Evolutionary conservation across 371 early-diverging fungal species (phyloP), one percentile per base, ranked within the genome.

Genomic region (Cokeromyces recurvatus): DNA sequence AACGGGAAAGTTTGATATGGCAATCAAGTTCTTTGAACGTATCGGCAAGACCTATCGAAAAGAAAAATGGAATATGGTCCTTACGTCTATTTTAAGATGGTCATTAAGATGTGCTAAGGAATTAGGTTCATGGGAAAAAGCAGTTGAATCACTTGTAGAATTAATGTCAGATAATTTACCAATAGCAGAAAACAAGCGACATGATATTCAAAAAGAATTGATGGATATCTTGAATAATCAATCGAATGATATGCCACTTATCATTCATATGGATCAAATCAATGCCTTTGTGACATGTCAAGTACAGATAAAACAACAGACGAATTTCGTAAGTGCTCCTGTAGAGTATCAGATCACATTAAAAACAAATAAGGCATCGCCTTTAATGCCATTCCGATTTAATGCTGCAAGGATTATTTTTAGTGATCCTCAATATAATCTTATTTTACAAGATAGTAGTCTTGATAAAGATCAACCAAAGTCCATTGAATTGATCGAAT

Each of bases 21-120:
- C 92, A 0, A 68, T 89, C 37, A 89, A 89, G 68, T 86, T 93
- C 52, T 93, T 87, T 67, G 92, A 91, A 37, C 69, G 92, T 6
- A 93, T 93, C 35, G 86, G 84, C 43, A 90, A 87, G 53, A 91
- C 90, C 1, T 93, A 91, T 57, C 79, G 94, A 6, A 91, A 90
- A 57, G 94, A 93, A 50, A 65, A 72, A 25, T 93, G 94, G 94
- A 67, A 74, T 43, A 59, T 74, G 46, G 74, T 93, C 0, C 62
- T 91, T 23, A 77, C 77, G 0, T 81, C 82, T 1, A 85, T 90
- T 23, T 53, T 89, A 29, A 61, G 74, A 37, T 78, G 79, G 70
- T 85, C 82, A 0, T 51, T 85, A 7, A 74, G 74, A 5, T 91
- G 94, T 57, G 91, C 90, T 12, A 79, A 79, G 49, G 79, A 82